These are phyloP conservation scores for Trichoderma endophyticum DNA, from an alignment of 2,329 filamentous ascomycete genomes.

Conservation along the genomic window DNA sequence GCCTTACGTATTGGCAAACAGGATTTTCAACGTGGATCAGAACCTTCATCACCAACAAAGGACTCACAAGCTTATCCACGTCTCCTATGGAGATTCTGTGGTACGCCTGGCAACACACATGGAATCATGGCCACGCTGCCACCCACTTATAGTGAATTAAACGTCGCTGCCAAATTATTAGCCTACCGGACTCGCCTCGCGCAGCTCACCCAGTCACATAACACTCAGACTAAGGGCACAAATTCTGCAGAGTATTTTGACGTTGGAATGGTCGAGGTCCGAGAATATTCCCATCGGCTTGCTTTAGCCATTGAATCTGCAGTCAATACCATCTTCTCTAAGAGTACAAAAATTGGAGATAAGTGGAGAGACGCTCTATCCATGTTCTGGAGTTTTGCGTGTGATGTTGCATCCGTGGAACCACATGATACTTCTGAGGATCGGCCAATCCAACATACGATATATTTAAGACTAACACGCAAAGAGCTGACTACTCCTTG, in stretches of 20 bases:
- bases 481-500: background rate
- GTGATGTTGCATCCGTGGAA: background rate
- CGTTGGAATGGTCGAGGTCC: background rate
- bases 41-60: too few relatives aligned
- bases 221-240: background rate
- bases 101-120: background rate
- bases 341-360: background rate
- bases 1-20: background rate
- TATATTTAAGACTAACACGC: background rate
- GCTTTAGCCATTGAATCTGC: background rate
- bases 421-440: rapidly evolving
- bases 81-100: background rate
- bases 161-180: background rate
- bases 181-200: background rate
- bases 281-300: background rate
- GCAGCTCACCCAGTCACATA: background rate
- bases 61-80: too few relatives aligned
- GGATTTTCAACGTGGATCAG: too few relatives aligned
- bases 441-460: background rate
- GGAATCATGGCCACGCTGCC: background rate
- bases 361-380: background rate
- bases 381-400: background rate
- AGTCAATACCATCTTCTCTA: background rate
- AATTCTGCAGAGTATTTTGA: background rate
- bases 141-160: too few relatives aligned